Percentiles rank a stretch among this genome's conserved stretches.
Evolutionary conservation across 495 filamentous ascomycete species (phyloP).

Genomic region (Aspergillus diversus): DNA sequence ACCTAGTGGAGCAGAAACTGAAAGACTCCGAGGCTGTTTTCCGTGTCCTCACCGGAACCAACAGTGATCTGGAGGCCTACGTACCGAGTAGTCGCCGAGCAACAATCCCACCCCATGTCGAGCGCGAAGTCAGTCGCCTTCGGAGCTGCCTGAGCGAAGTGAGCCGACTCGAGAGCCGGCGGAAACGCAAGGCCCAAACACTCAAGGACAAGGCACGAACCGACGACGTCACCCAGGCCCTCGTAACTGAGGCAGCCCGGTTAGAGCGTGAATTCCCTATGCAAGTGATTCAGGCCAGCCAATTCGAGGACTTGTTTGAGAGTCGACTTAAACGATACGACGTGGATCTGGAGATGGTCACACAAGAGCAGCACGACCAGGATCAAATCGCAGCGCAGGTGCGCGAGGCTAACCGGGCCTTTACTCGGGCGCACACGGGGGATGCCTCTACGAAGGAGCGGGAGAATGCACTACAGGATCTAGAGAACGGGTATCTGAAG

Average conservation of each 20-base stretch:
- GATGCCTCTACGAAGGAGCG: conserved; percentile 76
- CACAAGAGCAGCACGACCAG: conserved; percentile 76
- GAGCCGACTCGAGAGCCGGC: conserved; percentile 73
- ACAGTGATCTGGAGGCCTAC: conserved; percentile 80
- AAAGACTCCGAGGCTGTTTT: conserved; percentile 74
- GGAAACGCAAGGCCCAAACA: conserved; percentile 74
- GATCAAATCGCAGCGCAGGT: conserved; percentile 69
- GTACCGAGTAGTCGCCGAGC: conserved; percentile 83
- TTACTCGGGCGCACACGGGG: conserved; percentile 68
- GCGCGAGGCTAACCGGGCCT: conserved; percentile 74
- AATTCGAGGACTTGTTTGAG: conserved; percentile 92
- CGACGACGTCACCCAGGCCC: conserved; percentile 85
- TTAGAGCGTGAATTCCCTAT: conserved; percentile 85
- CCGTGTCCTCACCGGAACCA: conserved; percentile 72
- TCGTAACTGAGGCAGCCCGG: conserved; percentile 79
- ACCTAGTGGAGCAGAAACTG: conserved; percentile 77
- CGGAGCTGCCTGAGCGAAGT: conserved; percentile 82
- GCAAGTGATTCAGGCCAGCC: conserved; percentile 78
- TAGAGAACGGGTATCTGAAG: conserved; percentile 91
- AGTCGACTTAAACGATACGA: conserved; percentile 79
- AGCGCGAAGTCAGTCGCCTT: conserved; percentile 73
- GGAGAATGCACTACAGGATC: conserved; percentile 80
- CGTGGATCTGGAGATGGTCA: conserved; percentile 67
- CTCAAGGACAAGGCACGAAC: conserved; percentile 75
- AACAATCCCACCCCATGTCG: conserved; percentile 76